These are phyloP conservation scores for Macrophomina tecta DNA, from an alignment of 2,329 filamentous ascomycete genomes.

Conservation along the genomic window DNA sequence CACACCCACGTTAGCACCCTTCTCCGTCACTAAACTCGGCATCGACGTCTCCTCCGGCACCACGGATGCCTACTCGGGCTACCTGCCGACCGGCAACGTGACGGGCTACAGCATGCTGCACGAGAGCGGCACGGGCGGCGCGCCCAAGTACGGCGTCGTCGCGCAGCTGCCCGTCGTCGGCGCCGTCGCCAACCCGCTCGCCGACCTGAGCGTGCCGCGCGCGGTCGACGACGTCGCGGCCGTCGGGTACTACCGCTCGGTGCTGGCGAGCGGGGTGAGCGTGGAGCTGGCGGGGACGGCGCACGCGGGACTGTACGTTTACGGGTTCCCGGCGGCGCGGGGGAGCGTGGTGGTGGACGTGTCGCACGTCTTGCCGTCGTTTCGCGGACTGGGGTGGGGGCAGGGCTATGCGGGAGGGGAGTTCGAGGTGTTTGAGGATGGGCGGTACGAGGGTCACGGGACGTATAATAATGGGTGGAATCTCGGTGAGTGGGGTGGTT, in stretches of 20 bases:
- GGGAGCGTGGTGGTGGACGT: conserved; percentile 66
- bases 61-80: conserved; percentile 45
- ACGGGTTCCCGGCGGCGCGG: conserved; percentile 59
- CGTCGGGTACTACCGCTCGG: conserved; percentile 68
- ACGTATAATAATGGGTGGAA: conserved; percentile 74
- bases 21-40: conserved; percentile 46
- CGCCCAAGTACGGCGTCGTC: conserved; percentile 44
- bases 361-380: conserved; percentile 68
- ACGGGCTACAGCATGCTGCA: conserved; percentile 46
- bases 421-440: conserved; percentile 58
- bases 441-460: conserved; percentile 65
- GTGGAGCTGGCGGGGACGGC: conserved; percentile 65
- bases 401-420: conserved; percentile 68
- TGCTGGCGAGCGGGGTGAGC: conserved; percentile 59
- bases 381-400: conserved; percentile 64
- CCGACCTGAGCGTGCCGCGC: conserved; percentile 60
- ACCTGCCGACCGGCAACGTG: conserved; percentile 40
- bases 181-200: conserved; percentile 57
- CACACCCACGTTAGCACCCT: conserved; percentile 36
- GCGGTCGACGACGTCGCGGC: conserved; percentile 57
- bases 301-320: conserved; percentile 65
- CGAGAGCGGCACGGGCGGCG: conserved; percentile 43
- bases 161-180: conserved; percentile 43
- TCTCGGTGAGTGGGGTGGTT: conserved; percentile 38
- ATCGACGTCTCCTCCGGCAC: conserved; percentile 40